Evolutionary conservation across 1,284 basidiomycete species (phyloP).

Genomic region (Ceratobasidium sp.): DNA sequence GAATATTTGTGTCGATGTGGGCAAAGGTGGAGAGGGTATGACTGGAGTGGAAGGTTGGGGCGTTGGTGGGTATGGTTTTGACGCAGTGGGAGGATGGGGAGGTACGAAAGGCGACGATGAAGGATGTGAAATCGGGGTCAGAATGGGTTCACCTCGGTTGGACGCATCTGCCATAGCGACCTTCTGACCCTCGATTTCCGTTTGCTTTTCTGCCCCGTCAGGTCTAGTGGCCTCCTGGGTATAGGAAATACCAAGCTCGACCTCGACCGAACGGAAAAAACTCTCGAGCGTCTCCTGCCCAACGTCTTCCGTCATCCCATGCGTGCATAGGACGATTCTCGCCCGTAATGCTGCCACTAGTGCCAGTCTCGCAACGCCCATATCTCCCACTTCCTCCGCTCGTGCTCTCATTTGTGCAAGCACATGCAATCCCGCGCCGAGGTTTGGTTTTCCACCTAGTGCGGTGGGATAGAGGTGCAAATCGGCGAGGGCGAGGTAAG

Average conservation of each 20-base stretch:
- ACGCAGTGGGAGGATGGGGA: background rate
- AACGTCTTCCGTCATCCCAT: slow-evolving; percentile 3
- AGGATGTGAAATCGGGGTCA: background rate
- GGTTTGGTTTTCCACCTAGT: slow-evolving; percentile 10
- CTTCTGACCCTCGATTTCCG: background rate
- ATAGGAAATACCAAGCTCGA: slow-evolving; percentile 1
- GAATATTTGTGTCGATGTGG: background rate
- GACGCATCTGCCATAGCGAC: slow-evolving; percentile 16
- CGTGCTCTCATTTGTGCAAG: slow-evolving; percentile 24
- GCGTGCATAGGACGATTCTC: slow-evolving; percentile 5
- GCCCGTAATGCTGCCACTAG: slow-evolving; percentile 17
- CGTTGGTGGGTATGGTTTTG: slow-evolving; percentile 23
- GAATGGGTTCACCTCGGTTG: background rate
- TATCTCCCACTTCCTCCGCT: slow-evolving; percentile 4
- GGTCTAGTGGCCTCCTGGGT: background rate
- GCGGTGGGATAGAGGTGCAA: slow-evolving; percentile 8
- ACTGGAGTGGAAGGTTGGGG: slow-evolving; percentile 18
- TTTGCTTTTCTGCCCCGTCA: background rate
- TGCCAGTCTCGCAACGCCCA: background rate
- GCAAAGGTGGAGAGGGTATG: background rate
- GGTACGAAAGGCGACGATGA: background rate
- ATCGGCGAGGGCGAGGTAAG: slow-evolving; percentile 33
- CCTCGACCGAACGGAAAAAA: slow-evolving; percentile 2
- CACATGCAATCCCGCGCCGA: slow-evolving; percentile 23
- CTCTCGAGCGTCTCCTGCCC: slow-evolving; percentile 18